A percentile compares a stretch with the other conserved stretches of the same genome.
These are phyloP conservation scores for Pseudonitzschia pungens DNA, from an alignment of 108 stramenopile species.

Conservation along the genomic window DNA sequence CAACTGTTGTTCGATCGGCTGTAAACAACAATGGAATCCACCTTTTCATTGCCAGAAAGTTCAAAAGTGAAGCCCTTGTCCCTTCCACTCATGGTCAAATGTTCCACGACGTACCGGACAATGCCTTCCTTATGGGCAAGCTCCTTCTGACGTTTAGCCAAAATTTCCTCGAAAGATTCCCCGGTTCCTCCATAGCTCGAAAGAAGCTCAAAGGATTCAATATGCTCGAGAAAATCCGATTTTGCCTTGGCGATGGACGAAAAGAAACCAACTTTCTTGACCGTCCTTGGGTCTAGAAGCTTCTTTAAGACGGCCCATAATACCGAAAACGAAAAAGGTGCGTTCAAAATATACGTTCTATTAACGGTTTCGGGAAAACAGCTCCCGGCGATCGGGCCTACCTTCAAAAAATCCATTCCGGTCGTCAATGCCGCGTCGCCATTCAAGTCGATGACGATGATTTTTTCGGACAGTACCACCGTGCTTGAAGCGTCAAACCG, in stretches of 20 bases:
- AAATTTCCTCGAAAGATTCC: conserved; percentile 15
- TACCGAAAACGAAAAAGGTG: conserved; percentile 15
- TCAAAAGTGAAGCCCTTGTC: background rate
- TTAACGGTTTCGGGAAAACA: conserved; percentile 31
- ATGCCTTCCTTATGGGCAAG: background rate
- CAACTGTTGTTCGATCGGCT: conserved; percentile 7
- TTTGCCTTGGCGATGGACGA: conserved; percentile 14
- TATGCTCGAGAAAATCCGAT: background rate
- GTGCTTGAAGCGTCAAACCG: background rate
- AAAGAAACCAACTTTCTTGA: conserved; percentile 19
- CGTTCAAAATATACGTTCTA: conserved; percentile 21
- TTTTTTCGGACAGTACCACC: conserved; percentile 10
- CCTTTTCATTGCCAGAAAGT: background rate
- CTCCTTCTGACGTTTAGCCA: conserved; percentile 5
- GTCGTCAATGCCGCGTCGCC: conserved; percentile 11
- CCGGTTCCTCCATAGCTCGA: conserved; percentile 23
- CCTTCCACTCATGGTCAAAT: background rate
- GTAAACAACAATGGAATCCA: conserved; percentile 11
- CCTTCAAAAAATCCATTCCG: conserved; percentile 11
- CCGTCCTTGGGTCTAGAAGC: conserved; percentile 8
- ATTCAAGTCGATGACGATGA: conserved; percentile 20
- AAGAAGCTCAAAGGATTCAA: conserved; percentile 16
- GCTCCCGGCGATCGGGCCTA: background rate
- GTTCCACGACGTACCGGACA: conserved; percentile 3
- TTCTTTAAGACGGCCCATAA: conserved; percentile 9